A percentile compares a stretch with the other conserved stretches of the same genome.
These are phyloP conservation scores for Priceomyces haplophilus DNA, from an alignment of 805 yeast species.

Conservation along the genomic window DNA sequence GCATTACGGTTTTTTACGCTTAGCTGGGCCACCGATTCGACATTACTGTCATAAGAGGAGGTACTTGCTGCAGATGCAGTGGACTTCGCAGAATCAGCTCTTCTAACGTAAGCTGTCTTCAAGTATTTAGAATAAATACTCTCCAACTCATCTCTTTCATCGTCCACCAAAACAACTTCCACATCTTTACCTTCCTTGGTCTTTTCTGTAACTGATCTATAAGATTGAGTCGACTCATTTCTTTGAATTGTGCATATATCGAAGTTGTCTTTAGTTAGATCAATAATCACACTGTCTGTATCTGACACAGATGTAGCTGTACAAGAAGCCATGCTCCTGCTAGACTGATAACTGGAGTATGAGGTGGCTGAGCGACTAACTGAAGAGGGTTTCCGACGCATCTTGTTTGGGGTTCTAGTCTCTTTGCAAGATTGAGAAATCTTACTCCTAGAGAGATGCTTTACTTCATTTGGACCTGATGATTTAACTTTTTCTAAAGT, in stretches of 20 bases:
- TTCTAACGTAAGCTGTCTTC: constrained; percentile 21
- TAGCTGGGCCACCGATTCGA: constrained; percentile 19
- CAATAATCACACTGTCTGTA: constrained; percentile 38
- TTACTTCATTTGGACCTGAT: background rate
- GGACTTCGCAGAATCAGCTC: constrained; percentile 24
- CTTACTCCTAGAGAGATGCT: background rate
- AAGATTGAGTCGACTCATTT: constrained; percentile 33
- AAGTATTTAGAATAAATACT: constrained; percentile 43
- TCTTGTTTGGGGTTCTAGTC: background rate
- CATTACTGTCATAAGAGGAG: constrained; percentile 20
- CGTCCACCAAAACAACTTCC: constrained; percentile 43
- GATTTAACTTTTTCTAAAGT: background rate
- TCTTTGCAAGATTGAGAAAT: background rate
- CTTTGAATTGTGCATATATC: constrained; percentile 37
- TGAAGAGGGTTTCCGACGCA: background rate
- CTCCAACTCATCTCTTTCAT: constrained; percentile 31
- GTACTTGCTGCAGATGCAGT: constrained; percentile 13
- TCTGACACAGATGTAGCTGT: constrained; percentile 31
- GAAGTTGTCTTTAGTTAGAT: constrained; percentile 39
- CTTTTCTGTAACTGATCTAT: constrained; percentile 38
- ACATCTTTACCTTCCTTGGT: constrained; percentile 36
- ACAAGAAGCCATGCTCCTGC: constrained; percentile 19
- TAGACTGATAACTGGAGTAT: constrained; percentile 28
- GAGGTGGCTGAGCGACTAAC: constrained; percentile 9
- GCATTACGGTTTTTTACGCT: constrained; percentile 8